Conservation (phyloP, 78 protist species). For the Carpediemonas membranifera region DNA sequence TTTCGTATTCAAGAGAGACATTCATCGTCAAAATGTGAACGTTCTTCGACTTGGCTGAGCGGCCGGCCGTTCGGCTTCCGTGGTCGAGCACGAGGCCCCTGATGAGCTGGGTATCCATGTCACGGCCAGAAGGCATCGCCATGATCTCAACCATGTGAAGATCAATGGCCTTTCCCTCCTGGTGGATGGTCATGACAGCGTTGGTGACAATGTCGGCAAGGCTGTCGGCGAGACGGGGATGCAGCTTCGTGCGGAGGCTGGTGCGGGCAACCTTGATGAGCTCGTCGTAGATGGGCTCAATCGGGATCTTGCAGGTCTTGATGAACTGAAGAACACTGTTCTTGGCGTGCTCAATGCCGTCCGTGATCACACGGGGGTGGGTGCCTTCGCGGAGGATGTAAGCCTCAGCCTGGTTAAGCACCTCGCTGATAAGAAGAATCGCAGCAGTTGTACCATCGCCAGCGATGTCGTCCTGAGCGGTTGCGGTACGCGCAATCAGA, state of each 20-base stretch:
- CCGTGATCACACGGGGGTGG: constrained; percentile 91
- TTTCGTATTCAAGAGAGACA: constrained; percentile 93
- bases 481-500: constrained; percentile 94
- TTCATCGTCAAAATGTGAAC: constrained; percentile 75
- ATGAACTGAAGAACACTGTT: constrained; percentile 46
- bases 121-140: constrained; percentile 83
- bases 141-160: constrained; percentile 96
- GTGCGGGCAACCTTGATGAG: constrained; percentile 76
- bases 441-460: constrained; percentile 98
- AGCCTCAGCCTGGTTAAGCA: constrained; percentile 76
- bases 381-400: constrained; percentile 60
- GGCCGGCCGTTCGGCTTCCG: constrained; percentile 96
- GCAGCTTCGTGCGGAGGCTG: constrained; percentile 77
- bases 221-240: constrained; percentile 51
- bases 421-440: constrained; percentile 91
- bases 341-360: constrained; percentile 89
- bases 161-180: constrained; percentile 57
- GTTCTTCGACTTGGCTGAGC: constrained; percentile 73
- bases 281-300: constrained; percentile 54
- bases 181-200: constrained; percentile 66
- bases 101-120: constrained; percentile 44
- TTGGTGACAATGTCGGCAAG: constrained; percentile 80
- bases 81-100: constrained; percentile 97
- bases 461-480: constrained; percentile 95
- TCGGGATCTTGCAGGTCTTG: background rate